phyloP scores from a whole-genome alignment of 2,329 filamentous ascomycete genomes.

The Calonectria multiphialidica region DNA sequence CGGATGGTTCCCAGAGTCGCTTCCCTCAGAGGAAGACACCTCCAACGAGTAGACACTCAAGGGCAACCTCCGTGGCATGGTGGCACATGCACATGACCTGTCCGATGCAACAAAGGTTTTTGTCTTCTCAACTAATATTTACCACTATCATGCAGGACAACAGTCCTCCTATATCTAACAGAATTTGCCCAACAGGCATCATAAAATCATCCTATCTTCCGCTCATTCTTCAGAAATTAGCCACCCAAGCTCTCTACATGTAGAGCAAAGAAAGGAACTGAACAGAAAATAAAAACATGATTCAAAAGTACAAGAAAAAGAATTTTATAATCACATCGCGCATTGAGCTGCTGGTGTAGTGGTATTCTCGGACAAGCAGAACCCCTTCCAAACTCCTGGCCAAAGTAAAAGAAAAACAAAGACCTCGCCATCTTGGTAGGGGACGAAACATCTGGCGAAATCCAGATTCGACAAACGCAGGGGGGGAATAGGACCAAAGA shows the following conservation, averaged over 20 bases:
- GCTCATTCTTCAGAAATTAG: conserved; percentile 38
- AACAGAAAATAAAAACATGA: conserved; percentile 34
- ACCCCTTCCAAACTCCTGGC: conserved; percentile 47
- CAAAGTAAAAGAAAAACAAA: conserved; percentile 40
- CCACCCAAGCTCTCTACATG: conserved; percentile 23
- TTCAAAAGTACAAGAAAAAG: conserved; percentile 32
- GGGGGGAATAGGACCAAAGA: conserved; percentile 42
- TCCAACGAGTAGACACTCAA: neutral
- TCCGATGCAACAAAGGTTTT: conserved; percentile 9
- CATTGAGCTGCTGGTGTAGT: conserved; percentile 44
- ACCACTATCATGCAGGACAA: conserved; percentile 40
- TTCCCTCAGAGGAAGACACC: conserved; percentile 58
- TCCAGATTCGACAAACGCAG: conserved; percentile 35
- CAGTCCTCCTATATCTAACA: conserved; percentile 40
- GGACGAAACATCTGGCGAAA: conserved; percentile 27
- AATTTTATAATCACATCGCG: conserved; percentile 35
- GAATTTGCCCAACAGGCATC: conserved; percentile 34
- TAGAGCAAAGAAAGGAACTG: conserved; percentile 15
- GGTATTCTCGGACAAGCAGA: conserved; percentile 36
- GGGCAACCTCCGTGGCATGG: neutral
- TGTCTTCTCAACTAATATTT: conserved; percentile 41
- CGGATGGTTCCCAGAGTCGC: conserved; percentile 66
- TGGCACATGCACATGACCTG: neutral
- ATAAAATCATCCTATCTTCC: conserved; percentile 45
- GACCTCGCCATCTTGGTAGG: conserved; percentile 33